These are phyloP conservation scores for Epithemia pelagica DNA, from an alignment of 108 stramenopile species.

Conservation along the genomic window DNA sequence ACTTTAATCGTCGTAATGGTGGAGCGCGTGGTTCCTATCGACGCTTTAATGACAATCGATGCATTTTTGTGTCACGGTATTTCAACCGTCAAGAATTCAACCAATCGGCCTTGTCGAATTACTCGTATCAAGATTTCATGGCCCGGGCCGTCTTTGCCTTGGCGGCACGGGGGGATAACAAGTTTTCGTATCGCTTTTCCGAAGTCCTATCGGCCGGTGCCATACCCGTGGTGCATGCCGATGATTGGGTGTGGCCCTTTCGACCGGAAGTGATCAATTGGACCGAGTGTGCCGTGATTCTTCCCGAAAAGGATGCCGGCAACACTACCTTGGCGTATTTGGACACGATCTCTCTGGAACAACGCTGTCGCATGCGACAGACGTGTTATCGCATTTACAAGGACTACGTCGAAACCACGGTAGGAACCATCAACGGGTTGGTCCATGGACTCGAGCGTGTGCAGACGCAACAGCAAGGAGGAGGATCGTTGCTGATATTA, in stretches of 20 bases:
- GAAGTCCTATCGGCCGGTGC: conserved; percentile 31
- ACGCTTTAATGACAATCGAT: background rate
- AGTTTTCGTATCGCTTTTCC: no score
- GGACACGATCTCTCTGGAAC: no score
- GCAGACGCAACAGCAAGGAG: background rate
- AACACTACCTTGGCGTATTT: conserved; percentile 12
- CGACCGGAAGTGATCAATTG: conserved; percentile 33
- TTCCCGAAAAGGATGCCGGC: conserved; percentile 22
- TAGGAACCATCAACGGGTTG: no score
- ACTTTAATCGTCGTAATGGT: background rate
- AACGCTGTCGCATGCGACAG: no score
- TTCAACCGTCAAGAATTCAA: background rate
- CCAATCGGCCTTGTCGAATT: no score
- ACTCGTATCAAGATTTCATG: conserved; percentile 6
- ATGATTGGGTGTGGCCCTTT: no score
- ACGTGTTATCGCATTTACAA: no score
- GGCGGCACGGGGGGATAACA: conserved; percentile 44
- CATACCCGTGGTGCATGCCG: conserved; percentile 27
- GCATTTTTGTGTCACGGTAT: no score
- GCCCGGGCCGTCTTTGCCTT: background rate
- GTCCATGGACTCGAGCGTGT: no score
- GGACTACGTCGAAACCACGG: no score
- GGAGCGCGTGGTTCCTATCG: background rate
- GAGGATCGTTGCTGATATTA: background rate
- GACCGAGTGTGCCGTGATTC: conserved; percentile 20